These are phyloP conservation scores for Penicillium polonicum DNA, from an alignment of 2,329 filamentous ascomycete genomes.

Conservation along the genomic window DNA sequence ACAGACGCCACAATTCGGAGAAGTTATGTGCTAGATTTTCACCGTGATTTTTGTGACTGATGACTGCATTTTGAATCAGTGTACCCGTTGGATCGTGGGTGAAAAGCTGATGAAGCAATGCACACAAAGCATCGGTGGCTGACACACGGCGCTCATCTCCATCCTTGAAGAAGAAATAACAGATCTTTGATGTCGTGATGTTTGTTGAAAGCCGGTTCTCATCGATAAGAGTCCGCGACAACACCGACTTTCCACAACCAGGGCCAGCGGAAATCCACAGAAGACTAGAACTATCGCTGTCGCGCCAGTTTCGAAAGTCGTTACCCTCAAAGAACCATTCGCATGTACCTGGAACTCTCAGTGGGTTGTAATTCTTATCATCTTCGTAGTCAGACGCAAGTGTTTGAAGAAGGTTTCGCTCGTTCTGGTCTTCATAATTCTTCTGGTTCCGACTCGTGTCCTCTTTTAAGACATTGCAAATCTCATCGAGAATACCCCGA, in stretches of 20 bases:
- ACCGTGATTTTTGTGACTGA: background rate
- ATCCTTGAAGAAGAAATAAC: background rate
- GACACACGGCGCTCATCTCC: background rate
- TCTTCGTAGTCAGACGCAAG: conserved; percentile 27
- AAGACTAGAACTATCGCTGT: background rate
- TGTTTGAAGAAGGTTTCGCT: conserved; percentile 16
- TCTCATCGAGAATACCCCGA: background rate
- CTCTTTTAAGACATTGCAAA: background rate
- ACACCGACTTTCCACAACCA: background rate
- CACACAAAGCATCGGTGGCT: background rate
- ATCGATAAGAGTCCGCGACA: background rate
- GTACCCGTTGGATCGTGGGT: background rate
- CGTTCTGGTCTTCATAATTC: background rate
- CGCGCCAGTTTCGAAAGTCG: background rate
- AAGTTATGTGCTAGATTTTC: background rate
- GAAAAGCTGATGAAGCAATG: background rate
- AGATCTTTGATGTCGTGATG: background rate
- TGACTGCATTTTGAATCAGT: background rate
- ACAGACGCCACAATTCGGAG: background rate
- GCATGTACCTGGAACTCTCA: conserved; percentile 33
- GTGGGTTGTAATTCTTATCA: conserved; percentile 31
- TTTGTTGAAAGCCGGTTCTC: background rate
- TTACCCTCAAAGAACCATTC: conserved; percentile 31
- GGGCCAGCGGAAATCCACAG: background rate
- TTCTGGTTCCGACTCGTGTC: background rate